phyloP scores from a whole-genome alignment of 2,329 filamentous ascomycete species.

The Colletotrichum karsti region DNA sequence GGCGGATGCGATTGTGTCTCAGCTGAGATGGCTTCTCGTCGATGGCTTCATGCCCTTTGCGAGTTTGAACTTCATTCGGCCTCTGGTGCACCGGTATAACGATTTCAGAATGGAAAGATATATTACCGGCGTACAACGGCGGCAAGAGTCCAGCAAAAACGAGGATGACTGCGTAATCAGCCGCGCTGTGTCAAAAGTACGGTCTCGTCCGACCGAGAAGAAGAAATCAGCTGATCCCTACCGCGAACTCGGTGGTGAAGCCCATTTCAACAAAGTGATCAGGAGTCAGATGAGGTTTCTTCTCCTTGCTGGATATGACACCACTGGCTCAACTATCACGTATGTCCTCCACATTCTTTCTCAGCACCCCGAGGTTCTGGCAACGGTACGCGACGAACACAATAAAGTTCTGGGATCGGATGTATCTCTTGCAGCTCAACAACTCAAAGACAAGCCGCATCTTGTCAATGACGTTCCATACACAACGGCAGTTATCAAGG shows the following conservation, averaged over 20 bases:
- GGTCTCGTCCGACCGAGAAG: not conserved
- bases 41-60: slow-evolving; percentile 6
- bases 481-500: slow-evolving; percentile 51
- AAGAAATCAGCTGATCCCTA: not conserved
- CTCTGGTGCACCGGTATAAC: slow-evolving; percentile 12
- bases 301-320: slow-evolving; percentile 43
- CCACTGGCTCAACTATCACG: slow-evolving; percentile 38
- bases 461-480: slow-evolving; percentile 61
- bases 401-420: slow-evolving; percentile 54
- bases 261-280: not conserved
- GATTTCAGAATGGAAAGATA: slow-evolving; percentile 8
- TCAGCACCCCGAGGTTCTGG: slow-evolving; percentile 32
- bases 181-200: not conserved
- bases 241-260: not conserved
- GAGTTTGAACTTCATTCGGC: slow-evolving; percentile 4
- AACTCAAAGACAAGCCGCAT: slow-evolving; percentile 50
- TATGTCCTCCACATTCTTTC: slow-evolving; percentile 32
- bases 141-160: not conserved
- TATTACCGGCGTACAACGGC: not conserved
- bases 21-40: not conserved
- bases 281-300: slow-evolving; percentile 39
- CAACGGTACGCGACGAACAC: slow-evolving; percentile 39
- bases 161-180: not conserved
- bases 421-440: slow-evolving; percentile 42
- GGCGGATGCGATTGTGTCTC: slow-evolving; percentile 8